These are phyloP conservation scores for Hydrangea macrophylla DNA, from an alignment of 148 eudicot genomes.

Conservation along the genomic window DNA sequence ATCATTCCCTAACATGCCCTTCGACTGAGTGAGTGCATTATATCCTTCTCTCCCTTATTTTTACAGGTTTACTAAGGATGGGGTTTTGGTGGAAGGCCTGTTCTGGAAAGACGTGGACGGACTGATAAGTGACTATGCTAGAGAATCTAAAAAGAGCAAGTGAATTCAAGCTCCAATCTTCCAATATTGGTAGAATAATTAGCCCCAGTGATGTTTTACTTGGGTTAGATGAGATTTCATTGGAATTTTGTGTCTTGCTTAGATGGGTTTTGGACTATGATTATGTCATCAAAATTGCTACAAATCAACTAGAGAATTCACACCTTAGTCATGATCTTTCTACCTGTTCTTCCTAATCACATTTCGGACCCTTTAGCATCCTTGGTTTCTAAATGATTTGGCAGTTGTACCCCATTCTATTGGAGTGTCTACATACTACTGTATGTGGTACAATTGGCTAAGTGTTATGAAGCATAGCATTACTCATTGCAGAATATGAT, in stretches of 20 bases:
- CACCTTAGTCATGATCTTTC: neutral
- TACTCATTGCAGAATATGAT: too few relatives aligned
- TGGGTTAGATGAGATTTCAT: neutral
- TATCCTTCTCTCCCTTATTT: slow-evolving; percentile 6
- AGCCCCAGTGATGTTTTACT: slow-evolving; percentile 2
- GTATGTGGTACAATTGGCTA: too few relatives aligned
- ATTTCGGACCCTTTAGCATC: too few relatives aligned
- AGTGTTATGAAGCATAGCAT: too few relatives aligned
- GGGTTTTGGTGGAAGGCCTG: slow-evolving; percentile 90
- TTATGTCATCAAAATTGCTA: neutral
- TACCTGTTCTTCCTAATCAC: neutral
- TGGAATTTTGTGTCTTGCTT: slow-evolving; percentile 4
- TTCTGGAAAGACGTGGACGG: slow-evolving; percentile 89
- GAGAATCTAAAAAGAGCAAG: slow-evolving; percentile 74
- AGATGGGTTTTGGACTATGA: slow-evolving; percentile 1
- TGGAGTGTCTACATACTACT: too few relatives aligned
- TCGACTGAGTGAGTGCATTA: neutral
- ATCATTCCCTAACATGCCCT: too few relatives aligned
- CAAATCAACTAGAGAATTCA: neutral
- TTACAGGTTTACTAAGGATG: slow-evolving; percentile 90
- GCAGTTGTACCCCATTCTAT: too few relatives aligned
- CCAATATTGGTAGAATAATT: slow-evolving; percentile 9
- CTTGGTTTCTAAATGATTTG: too few relatives aligned
- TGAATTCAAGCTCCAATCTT: slow-evolving; percentile 25
- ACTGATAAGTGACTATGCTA: slow-evolving; percentile 57